phyloP scores from a whole-genome alignment of 208 protist species.

The Leishmania arabica region DNA sequence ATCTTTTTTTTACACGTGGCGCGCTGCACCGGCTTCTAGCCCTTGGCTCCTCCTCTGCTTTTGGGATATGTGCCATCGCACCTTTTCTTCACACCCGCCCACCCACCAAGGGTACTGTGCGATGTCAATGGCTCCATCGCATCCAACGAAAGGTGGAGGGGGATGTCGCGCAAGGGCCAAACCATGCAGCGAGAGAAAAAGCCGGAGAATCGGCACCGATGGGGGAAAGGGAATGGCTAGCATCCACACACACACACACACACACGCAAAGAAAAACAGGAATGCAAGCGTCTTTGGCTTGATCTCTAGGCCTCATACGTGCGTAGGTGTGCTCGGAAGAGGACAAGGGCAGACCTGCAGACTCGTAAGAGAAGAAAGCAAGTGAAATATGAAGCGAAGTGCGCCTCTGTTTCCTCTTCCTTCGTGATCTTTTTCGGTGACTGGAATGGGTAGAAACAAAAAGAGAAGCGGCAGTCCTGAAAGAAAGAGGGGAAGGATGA shows the following conservation, averaged over 20 bases:
- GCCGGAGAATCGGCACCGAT: neutral
- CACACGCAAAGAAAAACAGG: neutral
- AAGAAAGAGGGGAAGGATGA: neutral
- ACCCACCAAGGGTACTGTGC: neutral
- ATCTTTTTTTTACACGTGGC: neutral
- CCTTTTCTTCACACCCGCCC: neutral
- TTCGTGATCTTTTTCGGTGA: constrained; percentile 10
- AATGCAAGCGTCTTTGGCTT: neutral
- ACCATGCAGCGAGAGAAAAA: neutral
- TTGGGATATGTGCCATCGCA: neutral
- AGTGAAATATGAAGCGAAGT: neutral
- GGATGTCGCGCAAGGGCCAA: neutral
- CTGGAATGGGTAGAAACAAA: neutral
- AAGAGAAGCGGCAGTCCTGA: too few species aligned
- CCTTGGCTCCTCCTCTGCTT: neutral
- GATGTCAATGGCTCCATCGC: neutral
- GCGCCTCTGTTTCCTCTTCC: constrained; percentile 5
- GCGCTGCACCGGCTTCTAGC: neutral
- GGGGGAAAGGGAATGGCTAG: neutral
- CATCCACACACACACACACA: neutral
- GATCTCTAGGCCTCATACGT: neutral
- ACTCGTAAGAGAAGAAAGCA: neutral
- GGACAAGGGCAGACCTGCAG: neutral
- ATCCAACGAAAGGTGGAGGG: neutral
- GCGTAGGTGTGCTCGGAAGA: neutral